Evolutionary conservation across 1,284 basidiomycete species (phyloP), one percentile per base, ranked within the genome.

Genomic region (Phlebopus sp.): DNA sequence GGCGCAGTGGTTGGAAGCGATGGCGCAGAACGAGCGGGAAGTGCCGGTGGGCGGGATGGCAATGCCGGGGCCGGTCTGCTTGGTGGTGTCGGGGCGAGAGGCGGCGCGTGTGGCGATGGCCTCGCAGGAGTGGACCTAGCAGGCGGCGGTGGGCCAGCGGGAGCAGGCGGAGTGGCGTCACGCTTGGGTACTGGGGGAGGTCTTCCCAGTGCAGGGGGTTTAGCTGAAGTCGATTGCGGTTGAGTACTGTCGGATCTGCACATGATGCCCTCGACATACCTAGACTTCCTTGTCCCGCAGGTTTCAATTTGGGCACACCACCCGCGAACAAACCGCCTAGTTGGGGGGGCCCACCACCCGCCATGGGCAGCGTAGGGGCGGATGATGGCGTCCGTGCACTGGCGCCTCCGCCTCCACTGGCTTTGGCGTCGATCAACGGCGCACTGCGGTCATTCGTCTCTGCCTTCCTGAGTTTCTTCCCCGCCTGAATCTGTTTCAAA

Each of bases 221-320:
- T 85, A n/a, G 70, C 85, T 87, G 55, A 5, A 55, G 34, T 34
- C 11, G 37, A 17, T 36, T 54, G 36, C 63, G 53, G n/a, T 52
- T 45, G 18, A 47, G 50, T 47, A 47, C 43, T 49, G n/a, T n/a
- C n/a, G n/a, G n/a, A 42, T 46, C 50, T 37, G 35, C 10, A 41
- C 54, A 50, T 47, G 31, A 42, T 14, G 39, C 17, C 11, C 47
- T 42, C 32, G 57, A 61, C 77, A 56, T 59, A 86, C 86, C 76
- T 53, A 73, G 60, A 64, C 72, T 78, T 47, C 59, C 74, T 51
- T 80, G 76, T 15, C 83, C 87, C 17, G 86, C 78, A 45, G 89
- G 82, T 71, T 87, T 94, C 58, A 96, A 65, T 62, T 90, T 92
- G 2, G 93, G 93, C 74, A 96, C 86, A 1, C 93, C 92, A 18